These are phyloP conservation scores for Gossypium davidsonii DNA, from an alignment of 441 rosid genomes.

Conservation along the genomic window DNA sequence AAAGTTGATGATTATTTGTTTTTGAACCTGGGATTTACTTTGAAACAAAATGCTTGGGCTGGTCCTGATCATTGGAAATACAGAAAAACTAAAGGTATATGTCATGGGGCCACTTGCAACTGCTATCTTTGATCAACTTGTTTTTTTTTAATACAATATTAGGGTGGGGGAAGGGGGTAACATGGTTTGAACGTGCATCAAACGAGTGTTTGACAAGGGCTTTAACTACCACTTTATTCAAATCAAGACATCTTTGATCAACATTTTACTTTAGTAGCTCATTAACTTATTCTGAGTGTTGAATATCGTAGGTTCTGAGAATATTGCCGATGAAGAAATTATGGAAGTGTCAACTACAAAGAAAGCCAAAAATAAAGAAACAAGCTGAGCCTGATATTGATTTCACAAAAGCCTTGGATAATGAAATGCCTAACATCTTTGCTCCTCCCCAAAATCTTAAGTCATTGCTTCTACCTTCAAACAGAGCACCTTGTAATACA, in stretches of 20 bases:
- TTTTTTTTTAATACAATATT: too few species aligned
- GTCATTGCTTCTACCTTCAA: conserved; percentile 65
- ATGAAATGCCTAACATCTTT: conserved; percentile 54
- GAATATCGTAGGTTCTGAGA: conserved; percentile 36
- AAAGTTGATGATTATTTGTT: conserved; percentile 55
- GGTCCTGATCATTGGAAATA: conserved; percentile 98
- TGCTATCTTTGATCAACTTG: background rate
- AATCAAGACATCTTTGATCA: background rate
- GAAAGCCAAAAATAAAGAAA: conserved; percentile 59
- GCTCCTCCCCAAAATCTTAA: conserved; percentile 76
- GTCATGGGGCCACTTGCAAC: background rate
- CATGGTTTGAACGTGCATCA: too few species aligned
- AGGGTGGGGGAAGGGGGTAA: too few species aligned
- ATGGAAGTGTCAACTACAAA: conserved; percentile 36
- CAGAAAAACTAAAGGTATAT: conserved; percentile 57
- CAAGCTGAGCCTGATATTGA: conserved; percentile 61
- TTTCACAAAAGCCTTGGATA: conserved; percentile 64
- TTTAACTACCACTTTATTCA: too few species aligned
- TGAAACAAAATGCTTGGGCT: conserved; percentile 88
- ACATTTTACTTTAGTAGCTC: conserved; percentile 14
- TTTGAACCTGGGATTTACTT: conserved; percentile 53
- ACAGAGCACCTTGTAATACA: conserved; percentile 50
- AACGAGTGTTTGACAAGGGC: too few species aligned
- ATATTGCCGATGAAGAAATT: conserved; percentile 37
- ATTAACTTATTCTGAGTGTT: conserved; percentile 12